Evolutionary conservation across 2,329 filamentous ascomycete species (phyloP).

Genomic region (Cladorrhinum sp.): DNA sequence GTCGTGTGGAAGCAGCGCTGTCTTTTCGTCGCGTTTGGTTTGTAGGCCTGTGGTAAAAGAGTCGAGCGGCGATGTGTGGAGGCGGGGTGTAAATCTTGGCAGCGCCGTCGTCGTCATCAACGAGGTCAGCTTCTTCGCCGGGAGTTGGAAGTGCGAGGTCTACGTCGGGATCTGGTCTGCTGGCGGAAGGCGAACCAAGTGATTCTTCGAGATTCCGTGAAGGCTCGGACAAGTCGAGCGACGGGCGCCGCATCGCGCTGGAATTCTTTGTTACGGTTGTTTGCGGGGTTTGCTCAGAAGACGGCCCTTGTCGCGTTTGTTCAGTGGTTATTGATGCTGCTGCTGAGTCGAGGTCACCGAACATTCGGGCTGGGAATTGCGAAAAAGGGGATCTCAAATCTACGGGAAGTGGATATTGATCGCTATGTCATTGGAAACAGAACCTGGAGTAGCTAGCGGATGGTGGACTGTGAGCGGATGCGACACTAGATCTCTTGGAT

Average conservation of each 20-base stretch:
- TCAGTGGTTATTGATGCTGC: neutral
- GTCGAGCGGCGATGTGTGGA: conserved; percentile 70
- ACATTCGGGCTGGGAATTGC: neutral
- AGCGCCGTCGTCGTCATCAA: conserved; percentile 31
- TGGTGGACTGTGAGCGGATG: neutral
- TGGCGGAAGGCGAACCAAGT: conserved; percentile 25
- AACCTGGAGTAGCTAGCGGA: neutral
- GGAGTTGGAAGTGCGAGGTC: conserved; percentile 24
- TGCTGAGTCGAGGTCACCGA: neutral
- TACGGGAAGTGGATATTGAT: neutral
- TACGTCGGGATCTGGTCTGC: conserved; percentile 21
- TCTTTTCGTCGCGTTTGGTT: conserved; percentile 66
- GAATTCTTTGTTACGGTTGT: conserved; percentile 1
- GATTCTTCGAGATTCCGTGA: conserved; percentile 33
- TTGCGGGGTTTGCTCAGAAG: neutral
- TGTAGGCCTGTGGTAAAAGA: conserved; percentile 56
- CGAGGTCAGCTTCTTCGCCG: conserved; percentile 27
- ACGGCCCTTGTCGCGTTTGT: neutral
- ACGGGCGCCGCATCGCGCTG: conserved; percentile 31
- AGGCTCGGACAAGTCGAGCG: conserved; percentile 31
- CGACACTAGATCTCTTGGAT: conserved; percentile 2
- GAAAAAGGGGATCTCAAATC: conserved; percentile 1
- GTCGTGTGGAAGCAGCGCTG: conserved; percentile 73
- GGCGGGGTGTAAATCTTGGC: conserved; percentile 57
- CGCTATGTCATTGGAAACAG: conserved; percentile 5